Evolutionary conservation across 2,329 filamentous ascomycete genomes (phyloP).

Genomic region (Chaetomium globosum): DNA sequence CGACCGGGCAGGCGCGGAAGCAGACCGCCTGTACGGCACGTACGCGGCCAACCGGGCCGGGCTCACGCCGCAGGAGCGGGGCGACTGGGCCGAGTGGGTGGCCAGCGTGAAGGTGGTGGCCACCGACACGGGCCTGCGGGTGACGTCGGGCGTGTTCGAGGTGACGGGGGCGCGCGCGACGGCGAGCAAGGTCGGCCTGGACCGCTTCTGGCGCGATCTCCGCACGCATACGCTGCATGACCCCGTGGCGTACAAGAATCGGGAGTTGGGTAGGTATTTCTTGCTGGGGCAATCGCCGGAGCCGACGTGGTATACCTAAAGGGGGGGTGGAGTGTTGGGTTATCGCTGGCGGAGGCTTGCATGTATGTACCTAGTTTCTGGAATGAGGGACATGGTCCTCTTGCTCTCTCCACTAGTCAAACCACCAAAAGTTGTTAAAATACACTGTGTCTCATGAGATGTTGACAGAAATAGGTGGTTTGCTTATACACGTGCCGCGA

Average conservation of each 20-base stretch:
- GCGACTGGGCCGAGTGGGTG: constrained; percentile 64
- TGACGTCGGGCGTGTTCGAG: constrained; percentile 66
- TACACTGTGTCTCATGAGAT: no score
- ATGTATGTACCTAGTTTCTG: no score
- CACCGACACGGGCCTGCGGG: constrained; percentile 60
- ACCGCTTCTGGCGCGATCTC: constrained; percentile 69
- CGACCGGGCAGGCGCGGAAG: constrained; percentile 56
- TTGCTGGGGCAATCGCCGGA: constrained; percentile 60
- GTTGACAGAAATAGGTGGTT: background rate
- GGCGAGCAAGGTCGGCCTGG: constrained; percentile 59
- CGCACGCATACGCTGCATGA: constrained; percentile 68
- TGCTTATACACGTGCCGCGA: constrained; percentile 4
- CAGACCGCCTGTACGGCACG: constrained; percentile 51
- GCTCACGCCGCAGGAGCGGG: constrained; percentile 56
- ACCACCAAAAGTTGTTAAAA: no score
- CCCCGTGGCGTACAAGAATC: constrained; percentile 68
- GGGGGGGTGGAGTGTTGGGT: background rate
- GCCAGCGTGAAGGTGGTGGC: constrained; percentile 65
- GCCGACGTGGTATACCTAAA: constrained; percentile 39
- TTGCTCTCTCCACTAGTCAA: background rate
- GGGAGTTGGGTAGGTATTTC: constrained; percentile 61
- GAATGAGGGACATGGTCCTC: background rate
- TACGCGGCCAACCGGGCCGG: constrained; percentile 47
- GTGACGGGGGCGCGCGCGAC: constrained; percentile 63
- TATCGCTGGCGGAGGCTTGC: no score